phyloP scores from a whole-genome alignment of 139 green algal genomes.

The Micractinium sp. region DNA sequence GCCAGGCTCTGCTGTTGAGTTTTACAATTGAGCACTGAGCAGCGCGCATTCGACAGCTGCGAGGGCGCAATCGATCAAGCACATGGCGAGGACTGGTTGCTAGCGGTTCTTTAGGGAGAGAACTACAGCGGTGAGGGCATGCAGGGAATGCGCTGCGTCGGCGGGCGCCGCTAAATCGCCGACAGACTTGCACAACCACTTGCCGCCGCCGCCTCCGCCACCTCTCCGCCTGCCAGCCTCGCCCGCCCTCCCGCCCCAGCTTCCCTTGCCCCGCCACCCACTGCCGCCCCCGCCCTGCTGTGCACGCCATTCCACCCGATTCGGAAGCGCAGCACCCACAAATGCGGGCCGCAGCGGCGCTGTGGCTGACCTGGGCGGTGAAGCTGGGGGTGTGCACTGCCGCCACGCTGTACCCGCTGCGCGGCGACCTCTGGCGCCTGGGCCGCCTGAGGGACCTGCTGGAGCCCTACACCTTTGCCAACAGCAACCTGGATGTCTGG shows the following conservation, averaged over 20 bases:
- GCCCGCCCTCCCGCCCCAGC: background rate
- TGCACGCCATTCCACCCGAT: no score
- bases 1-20: no score
- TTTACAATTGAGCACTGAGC: no score
- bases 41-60: no score
- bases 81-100: no score
- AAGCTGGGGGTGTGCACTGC: constrained; percentile 15
- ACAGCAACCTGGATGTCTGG: constrained; percentile 70
- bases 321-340: background rate
- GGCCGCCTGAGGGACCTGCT: background rate
- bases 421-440: background rate
- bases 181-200: background rate
- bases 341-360: background rate
- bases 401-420: constrained; percentile 25
- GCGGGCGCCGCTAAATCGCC: background rate
- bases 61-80: no score
- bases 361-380: background rate
- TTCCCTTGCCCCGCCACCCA: background rate
- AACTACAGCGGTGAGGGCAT: no score
- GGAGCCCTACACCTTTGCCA: constrained; percentile 39
- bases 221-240: no score
- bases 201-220: background rate
- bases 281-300: background rate
- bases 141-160: no score
- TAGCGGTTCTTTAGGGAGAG: no score